Percentiles rank a stretch among this genome's conserved stretches.
phyloP scores from a whole-genome alignment of 2,329 filamentous ascomycete species.

The Iodosphaeria phyllophila region DNA sequence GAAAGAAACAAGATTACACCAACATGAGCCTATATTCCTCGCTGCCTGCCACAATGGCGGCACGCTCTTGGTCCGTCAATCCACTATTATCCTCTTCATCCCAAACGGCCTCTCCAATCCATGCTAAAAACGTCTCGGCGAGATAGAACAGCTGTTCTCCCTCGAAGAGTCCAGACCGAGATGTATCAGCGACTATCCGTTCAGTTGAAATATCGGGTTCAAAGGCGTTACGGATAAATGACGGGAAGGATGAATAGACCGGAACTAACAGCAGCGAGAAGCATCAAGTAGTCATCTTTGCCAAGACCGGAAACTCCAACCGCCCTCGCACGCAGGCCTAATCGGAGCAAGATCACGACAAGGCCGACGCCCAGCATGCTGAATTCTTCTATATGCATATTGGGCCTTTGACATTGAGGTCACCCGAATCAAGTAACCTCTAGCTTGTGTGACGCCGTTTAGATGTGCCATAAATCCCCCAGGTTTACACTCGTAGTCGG shows the following conservation, averaged over 20 bases:
- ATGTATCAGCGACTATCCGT: no score
- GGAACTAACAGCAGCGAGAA: constrained; percentile 1
- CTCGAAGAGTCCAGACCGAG: background rate
- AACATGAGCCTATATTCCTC: constrained; percentile 1
- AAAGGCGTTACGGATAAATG: no score
- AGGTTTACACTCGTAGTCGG: no score
- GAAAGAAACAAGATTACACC: no score
- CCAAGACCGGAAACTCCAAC: constrained; percentile 1
- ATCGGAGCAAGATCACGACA: background rate
- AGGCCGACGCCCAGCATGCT: background rate
- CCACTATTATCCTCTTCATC: constrained; percentile 2
- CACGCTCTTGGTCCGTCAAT: constrained; percentile 1
- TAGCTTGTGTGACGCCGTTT: no score
- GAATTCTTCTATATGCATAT: no score
- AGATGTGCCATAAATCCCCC: no score
- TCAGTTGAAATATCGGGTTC: no score
- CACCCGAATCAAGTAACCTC: no score
- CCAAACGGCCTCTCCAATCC: constrained; percentile 4
- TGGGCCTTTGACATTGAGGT: no score
- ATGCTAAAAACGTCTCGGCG: constrained; percentile 1
- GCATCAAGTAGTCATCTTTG: constrained; percentile 1
- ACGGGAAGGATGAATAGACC: background rate
- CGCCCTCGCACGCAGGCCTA: background rate
- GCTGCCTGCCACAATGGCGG: background rate
- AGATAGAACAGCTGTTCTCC: background rate